Evolutionary conservation across 257 asterid genomes (phyloP).

Genomic region (Catharanthus roseus): DNA sequence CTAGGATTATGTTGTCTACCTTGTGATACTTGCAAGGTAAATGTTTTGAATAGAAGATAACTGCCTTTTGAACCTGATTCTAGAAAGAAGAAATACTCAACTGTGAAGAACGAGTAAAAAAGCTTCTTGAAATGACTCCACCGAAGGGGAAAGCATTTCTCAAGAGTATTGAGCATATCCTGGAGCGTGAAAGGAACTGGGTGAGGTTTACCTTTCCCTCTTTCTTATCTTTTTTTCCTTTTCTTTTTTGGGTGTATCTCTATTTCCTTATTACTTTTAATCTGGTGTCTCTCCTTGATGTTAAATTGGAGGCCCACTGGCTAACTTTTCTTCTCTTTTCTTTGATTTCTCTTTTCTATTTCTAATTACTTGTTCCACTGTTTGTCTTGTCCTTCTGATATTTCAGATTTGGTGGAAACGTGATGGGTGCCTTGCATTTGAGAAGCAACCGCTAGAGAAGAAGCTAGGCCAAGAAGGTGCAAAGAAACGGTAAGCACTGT

Average conservation of each 20-base stretch:
- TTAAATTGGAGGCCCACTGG: not conserved
- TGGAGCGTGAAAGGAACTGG: conserved; percentile 98
- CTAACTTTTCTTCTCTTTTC: not conserved
- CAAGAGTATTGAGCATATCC: conserved; percentile 80
- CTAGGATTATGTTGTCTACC: not conserved
- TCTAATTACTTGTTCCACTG: conserved; percentile 10
- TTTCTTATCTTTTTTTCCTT: not conserved
- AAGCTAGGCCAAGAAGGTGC: conserved; percentile 62
- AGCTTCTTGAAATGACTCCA: conserved; percentile 87
- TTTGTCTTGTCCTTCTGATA: conserved; percentile 19
- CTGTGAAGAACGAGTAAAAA: conserved; percentile 83
- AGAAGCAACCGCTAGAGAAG: conserved; percentile 66
- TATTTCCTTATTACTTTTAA: not conserved
- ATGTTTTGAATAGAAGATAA: not conserved
- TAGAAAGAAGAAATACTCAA: conserved; percentile 83
- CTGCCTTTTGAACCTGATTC: conserved; percentile 24
- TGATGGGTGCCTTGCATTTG: conserved; percentile 98
- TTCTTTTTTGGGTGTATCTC: not conserved
- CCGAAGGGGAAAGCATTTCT: conserved; percentile 91
- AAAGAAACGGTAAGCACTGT: conserved; percentile 21
- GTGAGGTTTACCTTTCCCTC: conserved; percentile 39
- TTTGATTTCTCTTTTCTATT: not conserved
- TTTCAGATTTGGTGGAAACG: conserved; percentile 99
- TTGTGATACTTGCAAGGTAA: not conserved
- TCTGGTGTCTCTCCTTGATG: not conserved